A percentile compares a stretch with the other conserved stretches of the same genome.
Evolutionary conservation across 495 filamentous ascomycete genomes (phyloP).

Genomic region (Neurospora sp.): DNA sequence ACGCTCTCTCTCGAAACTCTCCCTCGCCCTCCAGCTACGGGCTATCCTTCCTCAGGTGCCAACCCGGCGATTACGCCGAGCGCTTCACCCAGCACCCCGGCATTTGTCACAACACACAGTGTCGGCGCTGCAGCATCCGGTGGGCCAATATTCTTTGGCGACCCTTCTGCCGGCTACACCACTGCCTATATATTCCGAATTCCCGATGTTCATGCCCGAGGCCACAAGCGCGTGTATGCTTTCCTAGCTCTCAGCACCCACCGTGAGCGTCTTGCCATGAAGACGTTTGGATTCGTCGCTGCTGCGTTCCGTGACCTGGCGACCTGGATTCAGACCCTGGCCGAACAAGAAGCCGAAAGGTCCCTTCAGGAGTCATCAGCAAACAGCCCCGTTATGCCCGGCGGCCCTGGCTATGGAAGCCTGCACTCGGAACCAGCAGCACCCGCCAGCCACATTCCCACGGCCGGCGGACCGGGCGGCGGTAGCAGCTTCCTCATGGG

Average conservation of each 20-base stretch:
- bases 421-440: slow-evolving; percentile 15
- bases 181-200: slow-evolving; percentile 90
- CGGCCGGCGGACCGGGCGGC: slow-evolving; percentile 1
- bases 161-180: slow-evolving; percentile 72
- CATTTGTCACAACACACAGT: slow-evolving; percentile 43
- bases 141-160: slow-evolving; percentile 81
- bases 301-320: slow-evolving; percentile 69
- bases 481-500: slow-evolving; percentile 39
- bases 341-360: slow-evolving; percentile 50
- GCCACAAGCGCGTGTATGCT: slow-evolving; percentile 77
- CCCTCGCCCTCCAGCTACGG: slow-evolving; percentile 48
- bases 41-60: slow-evolving; percentile 10
- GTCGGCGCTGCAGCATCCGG: slow-evolving; percentile 34
- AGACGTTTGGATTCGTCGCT: slow-evolving; percentile 64
- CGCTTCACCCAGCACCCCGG: slow-evolving; percentile 23
- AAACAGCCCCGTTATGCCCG: slow-evolving; percentile 20
- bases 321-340: slow-evolving; percentile 52
- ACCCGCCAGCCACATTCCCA: slow-evolving; percentile 2
- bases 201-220: slow-evolving; percentile 77
- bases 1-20: slow-evolving; percentile 79
- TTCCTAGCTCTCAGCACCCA: slow-evolving; percentile 68
- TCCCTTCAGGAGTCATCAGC: slow-evolving; percentile 27
- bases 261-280: slow-evolving; percentile 63
- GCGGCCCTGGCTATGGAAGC: slow-evolving; percentile 18
- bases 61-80: slow-evolving; percentile 25